Base-by-base conservation (phyloP, 495 filamentous ascomycete species). In the Penicillium alfredii region DNA sequence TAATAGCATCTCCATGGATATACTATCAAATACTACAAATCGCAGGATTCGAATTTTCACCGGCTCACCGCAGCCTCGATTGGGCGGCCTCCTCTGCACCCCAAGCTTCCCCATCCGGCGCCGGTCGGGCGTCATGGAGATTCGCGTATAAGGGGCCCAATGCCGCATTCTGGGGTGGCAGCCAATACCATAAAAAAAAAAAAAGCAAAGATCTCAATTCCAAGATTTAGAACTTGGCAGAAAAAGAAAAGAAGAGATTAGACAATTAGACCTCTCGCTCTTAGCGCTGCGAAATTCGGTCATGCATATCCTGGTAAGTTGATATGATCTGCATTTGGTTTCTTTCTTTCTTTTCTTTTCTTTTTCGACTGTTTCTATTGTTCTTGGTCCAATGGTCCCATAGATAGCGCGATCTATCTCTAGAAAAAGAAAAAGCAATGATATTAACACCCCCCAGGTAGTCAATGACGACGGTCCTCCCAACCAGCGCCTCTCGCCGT, bases 381-480 rank as follows among this genome's bases (percentile, higher is more conserved):
- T 23, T 19, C n/a, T n/a, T n/a, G n/a, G n/a, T n/a, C n/a, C n/a
- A n/a, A n/a, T n/a, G n/a, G n/a, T n/a, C n/a, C n/a, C n/a, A n/a
- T n/a, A n/a, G n/a, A n/a, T n/a, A n/a, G n/a, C n/a, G n/a, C n/a
- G n/a, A n/a, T n/a, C n/a, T n/a, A n/a, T n/a, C n/a, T 25, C 23
- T 2, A 25, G 23, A 25, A 34, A 30, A 38, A 33, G 15, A 17
- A 42, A 30, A 6, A 22, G 31, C 38, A 12, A 23, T 21, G 27
- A 16, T 12, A 31, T 13, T 16, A 32, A 30, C 3, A 10, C 6
- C 14, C 29, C 35, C 40, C 37, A 87, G 82, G 69, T 89, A 9
- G 77, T 81, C 33, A 98, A 98, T 68, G 92, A 98, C 60, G 92
- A 98, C 61, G 92, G 92, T 6, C 92, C 92, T 15, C 92, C 92